phyloP scores from a whole-genome alignment of 2,329 filamentous ascomycete species.

The Penicillium concentricum region DNA sequence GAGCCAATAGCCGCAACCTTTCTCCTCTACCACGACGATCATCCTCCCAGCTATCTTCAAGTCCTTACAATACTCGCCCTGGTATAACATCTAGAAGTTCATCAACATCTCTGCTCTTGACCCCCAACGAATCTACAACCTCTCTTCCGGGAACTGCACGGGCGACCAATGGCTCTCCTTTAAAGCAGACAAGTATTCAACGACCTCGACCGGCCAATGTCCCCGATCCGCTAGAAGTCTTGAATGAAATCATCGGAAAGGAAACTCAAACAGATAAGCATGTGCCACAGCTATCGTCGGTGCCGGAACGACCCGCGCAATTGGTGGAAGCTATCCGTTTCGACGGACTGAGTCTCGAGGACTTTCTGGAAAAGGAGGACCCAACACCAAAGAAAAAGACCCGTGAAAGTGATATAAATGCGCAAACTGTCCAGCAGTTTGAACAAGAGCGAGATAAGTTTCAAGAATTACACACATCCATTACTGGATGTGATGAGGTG shows the following conservation, averaged over 20 bases:
- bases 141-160: constrained; percentile 69
- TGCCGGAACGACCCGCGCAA: constrained; percentile 38
- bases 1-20: constrained; percentile 61
- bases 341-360: constrained; percentile 70
- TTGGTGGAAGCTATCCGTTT: constrained; percentile 74
- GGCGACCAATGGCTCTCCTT: constrained; percentile 64
- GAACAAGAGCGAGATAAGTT: constrained; percentile 81
- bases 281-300: constrained; percentile 1
- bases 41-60: constrained; percentile 67
- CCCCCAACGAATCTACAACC: constrained; percentile 70
- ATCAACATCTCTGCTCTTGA: constrained; percentile 71
- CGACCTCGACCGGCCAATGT: constrained; percentile 55
- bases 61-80: constrained; percentile 66
- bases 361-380: constrained; percentile 55
- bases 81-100: constrained; percentile 70
- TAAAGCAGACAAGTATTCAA: constrained; percentile 57
- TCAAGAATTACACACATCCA: constrained; percentile 86
- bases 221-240: constrained; percentile 68
- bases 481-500: constrained; percentile 86
- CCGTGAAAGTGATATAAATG: constrained; percentile 40
- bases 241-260: constrained; percentile 60
- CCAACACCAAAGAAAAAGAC: constrained; percentile 24
- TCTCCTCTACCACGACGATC: constrained; percentile 69
- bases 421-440: constrained; percentile 70
- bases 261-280: constrained; percentile 16